These are phyloP conservation scores for Aspergillus luchuensis DNA, from an alignment of 2,329 filamentous ascomycete genomes.

Conservation along the genomic window DNA sequence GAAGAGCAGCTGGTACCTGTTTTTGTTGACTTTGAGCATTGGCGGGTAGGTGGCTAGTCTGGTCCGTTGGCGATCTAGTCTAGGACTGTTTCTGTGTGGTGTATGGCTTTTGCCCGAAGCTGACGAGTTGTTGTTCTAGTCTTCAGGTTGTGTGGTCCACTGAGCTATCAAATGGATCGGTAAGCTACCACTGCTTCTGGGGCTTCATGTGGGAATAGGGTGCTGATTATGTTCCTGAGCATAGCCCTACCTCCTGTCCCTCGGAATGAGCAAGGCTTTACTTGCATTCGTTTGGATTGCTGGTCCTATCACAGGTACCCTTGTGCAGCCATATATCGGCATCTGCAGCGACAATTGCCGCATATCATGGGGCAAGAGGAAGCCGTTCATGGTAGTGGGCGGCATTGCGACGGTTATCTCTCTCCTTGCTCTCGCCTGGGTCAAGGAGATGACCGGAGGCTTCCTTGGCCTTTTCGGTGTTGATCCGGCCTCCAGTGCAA, in stretches of 20 bases:
- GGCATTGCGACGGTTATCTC: constrained; percentile 66
- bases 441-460: constrained; percentile 69
- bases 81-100: not conserved
- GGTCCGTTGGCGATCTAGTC: not conserved
- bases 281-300: constrained; percentile 86
- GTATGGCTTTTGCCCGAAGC: not conserved
- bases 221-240: constrained; percentile 1
- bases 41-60: constrained; percentile 58
- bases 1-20: constrained; percentile 82
- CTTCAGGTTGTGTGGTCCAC: constrained; percentile 96
- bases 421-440: constrained; percentile 72
- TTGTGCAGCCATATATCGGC: constrained; percentile 81
- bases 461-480: constrained; percentile 71
- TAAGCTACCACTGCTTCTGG: constrained; percentile 36
- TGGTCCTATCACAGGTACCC: constrained; percentile 73
- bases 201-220: not conserved
- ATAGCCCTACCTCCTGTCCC: constrained; percentile 73
- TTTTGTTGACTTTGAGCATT: constrained; percentile 82
- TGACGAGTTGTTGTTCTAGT: constrained; percentile 41
- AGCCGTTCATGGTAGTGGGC: constrained; percentile 78
- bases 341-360: constrained; percentile 79
- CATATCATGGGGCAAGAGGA: constrained; percentile 72
- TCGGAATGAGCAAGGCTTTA: constrained; percentile 79
- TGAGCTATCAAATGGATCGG: constrained; percentile 87
- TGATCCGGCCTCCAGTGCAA: constrained; percentile 63